Evolutionary conservation across 768 basidiomycete species (phyloP).

Genomic region (Hygrophoropsis aurantiaca): DNA sequence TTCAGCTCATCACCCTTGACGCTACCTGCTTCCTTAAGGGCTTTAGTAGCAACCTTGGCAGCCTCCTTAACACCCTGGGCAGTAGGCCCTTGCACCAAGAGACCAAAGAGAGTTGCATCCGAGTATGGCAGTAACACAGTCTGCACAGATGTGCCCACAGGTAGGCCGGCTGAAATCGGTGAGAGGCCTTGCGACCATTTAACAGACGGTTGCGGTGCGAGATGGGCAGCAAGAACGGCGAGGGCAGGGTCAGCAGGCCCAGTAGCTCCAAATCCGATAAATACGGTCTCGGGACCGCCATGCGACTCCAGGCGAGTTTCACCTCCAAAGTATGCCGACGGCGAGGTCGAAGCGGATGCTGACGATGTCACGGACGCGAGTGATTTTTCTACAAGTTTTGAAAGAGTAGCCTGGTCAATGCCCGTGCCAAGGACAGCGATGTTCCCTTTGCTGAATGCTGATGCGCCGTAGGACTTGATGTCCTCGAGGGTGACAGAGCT

Average conservation of each 20-base stretch:
- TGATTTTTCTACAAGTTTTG: constrained; percentile 69
- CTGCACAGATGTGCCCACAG: constrained; percentile 62
- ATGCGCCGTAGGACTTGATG: constrained; percentile 70
- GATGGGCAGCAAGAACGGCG: constrained; percentile 74
- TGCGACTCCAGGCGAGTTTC: constrained; percentile 73
- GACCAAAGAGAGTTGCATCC: constrained; percentile 85
- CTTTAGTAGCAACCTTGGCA: constrained; percentile 65
- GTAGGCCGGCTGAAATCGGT: constrained; percentile 60
- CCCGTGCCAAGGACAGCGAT: constrained; percentile 87
- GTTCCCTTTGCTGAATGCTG: constrained; percentile 76
- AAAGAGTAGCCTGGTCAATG: constrained; percentile 69
- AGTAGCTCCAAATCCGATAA: constrained; percentile 85
- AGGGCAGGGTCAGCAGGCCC: constrained; percentile 66
- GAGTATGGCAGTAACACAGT: constrained; percentile 86
- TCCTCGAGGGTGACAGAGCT: constrained; percentile 61
- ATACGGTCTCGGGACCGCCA: constrained; percentile 69
- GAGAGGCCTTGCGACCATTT: constrained; percentile 85
- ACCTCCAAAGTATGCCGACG: constrained; percentile 74
- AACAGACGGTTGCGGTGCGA: constrained; percentile 76
- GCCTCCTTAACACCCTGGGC: constrained; percentile 64
- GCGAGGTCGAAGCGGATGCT: constrained; percentile 34
- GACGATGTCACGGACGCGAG: constrained; percentile 42
- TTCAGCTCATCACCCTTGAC: constrained; percentile 71
- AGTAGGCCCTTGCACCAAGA: constrained; percentile 73
- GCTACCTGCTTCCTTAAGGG: constrained; percentile 50